These are phyloP conservation scores for Epichloe typhina DNA, from an alignment of 2,329 filamentous ascomycete genomes.

Conservation along the genomic window DNA sequence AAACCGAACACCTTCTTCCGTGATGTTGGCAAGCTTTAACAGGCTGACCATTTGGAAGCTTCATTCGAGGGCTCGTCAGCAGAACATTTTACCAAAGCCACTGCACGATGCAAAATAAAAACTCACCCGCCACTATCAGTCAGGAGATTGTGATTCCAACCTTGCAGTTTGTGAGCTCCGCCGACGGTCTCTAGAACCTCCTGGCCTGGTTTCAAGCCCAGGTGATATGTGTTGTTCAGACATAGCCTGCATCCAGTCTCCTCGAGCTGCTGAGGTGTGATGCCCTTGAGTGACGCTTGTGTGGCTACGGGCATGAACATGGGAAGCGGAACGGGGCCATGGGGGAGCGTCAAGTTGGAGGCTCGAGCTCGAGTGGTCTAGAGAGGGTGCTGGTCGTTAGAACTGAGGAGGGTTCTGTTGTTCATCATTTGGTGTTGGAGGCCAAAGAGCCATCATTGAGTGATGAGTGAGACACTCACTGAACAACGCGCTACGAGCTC, in stretches of 20 bases:
- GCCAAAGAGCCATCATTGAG: background rate
- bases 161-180: slow-evolving; percentile 86
- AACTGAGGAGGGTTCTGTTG: background rate
- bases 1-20: slow-evolving; percentile 90
- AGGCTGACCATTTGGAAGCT: slow-evolving; percentile 99
- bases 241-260: slow-evolving; percentile 81
- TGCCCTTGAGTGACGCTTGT: slow-evolving; percentile 85
- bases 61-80: background rate
- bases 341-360: slow-evolving; percentile 74
- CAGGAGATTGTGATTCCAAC: slow-evolving; percentile 90
- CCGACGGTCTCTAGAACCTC: slow-evolving; percentile 76
- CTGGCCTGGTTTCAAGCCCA: slow-evolving; percentile 90
- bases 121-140: slow-evolving; percentile 63
- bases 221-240: slow-evolving; percentile 95
- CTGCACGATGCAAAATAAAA: slow-evolving; percentile 3
- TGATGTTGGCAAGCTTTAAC: slow-evolving; percentile 82
- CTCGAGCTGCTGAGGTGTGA: slow-evolving; percentile 86
- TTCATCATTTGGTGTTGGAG: too few species aligned
- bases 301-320: slow-evolving; percentile 99
- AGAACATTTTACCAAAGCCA: background rate
- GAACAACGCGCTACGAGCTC: slow-evolving; percentile 69
- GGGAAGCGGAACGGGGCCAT: slow-evolving; percentile 80
- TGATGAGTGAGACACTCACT: slow-evolving; percentile 34
- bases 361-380: slow-evolving; percentile 92
- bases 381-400: background rate